phyloP scores from a whole-genome alignment of 108 stramenopile species.

The Cyclostephanos tholiformis region DNA sequence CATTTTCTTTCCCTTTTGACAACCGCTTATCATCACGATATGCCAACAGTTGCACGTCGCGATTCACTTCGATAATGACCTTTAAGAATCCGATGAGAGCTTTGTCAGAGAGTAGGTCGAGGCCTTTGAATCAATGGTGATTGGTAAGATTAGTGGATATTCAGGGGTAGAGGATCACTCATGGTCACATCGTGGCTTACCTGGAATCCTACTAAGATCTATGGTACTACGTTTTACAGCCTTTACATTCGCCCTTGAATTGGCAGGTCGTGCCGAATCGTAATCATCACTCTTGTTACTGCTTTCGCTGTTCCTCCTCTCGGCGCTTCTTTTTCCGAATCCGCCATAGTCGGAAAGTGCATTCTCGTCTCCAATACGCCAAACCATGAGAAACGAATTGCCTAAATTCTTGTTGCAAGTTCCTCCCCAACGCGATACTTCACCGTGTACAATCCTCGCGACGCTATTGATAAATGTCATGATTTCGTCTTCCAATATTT shows the following conservation, averaged over 20 bases:
- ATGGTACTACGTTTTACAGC: constrained; percentile 15
- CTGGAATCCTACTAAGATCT: constrained; percentile 52
- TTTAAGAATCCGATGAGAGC: constrained; percentile 86
- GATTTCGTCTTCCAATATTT: constrained; percentile 83
- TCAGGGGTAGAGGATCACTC: not conserved
- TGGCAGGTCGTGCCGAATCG: constrained; percentile 3
- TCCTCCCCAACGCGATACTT: constrained; percentile 88
- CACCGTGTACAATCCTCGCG: constrained; percentile 88
- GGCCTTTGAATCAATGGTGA: constrained; percentile 41
- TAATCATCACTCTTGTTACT: constrained; percentile 12
- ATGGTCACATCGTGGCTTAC: constrained; percentile 13
- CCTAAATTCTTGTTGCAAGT: constrained; percentile 97
- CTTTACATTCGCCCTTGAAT: not conserved
- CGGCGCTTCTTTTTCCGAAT: constrained; percentile 11
- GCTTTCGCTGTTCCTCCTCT: constrained; percentile 15
- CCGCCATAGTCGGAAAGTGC: constrained; percentile 33
- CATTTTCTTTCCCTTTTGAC: constrained; percentile 28
- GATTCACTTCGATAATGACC: constrained; percentile 74
- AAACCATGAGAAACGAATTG: constrained; percentile 92
- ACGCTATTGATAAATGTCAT: constrained; percentile 96
- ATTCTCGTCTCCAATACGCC: constrained; percentile 83
- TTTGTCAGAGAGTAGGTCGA: constrained; percentile 75
- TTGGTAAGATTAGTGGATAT: not conserved
- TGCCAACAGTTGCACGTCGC: constrained; percentile 66
- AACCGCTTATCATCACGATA: constrained; percentile 67